A percentile compares a stretch with the other conserved stretches of the same genome.
Conservation (phyloP, 2,329 filamentous ascomycete genomes). For the Colletotrichum tofieldiae region DNA sequence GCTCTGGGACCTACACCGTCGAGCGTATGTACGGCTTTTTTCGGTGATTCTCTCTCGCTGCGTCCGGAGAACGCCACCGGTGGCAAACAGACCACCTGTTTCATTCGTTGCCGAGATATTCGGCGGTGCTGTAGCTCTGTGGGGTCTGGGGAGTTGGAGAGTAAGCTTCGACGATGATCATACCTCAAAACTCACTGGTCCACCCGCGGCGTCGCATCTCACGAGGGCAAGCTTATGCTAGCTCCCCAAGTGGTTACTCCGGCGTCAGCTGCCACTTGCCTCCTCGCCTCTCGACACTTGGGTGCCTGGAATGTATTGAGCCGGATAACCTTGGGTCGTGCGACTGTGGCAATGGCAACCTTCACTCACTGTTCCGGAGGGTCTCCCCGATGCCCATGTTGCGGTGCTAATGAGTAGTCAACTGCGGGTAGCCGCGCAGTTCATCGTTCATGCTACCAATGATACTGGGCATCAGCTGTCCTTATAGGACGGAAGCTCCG, state of each 20-base stretch:
- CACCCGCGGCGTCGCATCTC: not conserved
- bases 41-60: not conserved
- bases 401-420: not conserved
- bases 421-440: not conserved
- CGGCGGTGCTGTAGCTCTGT: conserved; percentile 18
- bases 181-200: conserved; percentile 15
- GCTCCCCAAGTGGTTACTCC: not conserved
- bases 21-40: not conserved
- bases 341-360: conserved; percentile 29
- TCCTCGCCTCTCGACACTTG: not conserved
- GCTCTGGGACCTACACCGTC: conserved; percentile 22
- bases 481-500: conserved; percentile 1
- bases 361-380: not conserved
- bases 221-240: conserved; percentile 4
- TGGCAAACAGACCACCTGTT: conserved; percentile 38
- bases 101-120: conserved; percentile 19
- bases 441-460: conserved; percentile 28
- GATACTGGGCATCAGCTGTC: not conserved
- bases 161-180: conserved; percentile 26
- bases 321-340: conserved; percentile 5
- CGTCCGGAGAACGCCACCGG: conserved; percentile 20
- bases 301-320: not conserved
- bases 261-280: conserved; percentile 12
- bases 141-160: not conserved
- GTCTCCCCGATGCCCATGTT: not conserved